Evolutionary conservation across 2,329 filamentous ascomycete species (phyloP).

Genomic region (Colletotrichum orbiculare): DNA sequence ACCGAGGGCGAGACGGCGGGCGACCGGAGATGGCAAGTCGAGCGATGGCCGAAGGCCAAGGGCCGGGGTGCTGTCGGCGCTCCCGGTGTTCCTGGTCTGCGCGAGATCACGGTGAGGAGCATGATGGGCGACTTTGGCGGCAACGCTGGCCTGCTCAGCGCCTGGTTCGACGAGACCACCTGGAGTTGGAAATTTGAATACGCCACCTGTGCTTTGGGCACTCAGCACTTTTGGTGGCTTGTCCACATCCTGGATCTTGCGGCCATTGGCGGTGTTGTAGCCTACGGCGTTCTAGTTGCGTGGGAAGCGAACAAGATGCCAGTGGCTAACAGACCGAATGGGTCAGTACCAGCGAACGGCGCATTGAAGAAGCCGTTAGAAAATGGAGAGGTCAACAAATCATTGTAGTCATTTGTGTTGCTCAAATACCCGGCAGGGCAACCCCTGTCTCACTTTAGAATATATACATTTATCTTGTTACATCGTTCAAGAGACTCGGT

Average conservation of each 20-base stretch:
- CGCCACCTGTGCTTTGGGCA: conserved; percentile 79
- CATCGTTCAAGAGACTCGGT: conserved; percentile 2
- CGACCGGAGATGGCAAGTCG: conserved; percentile 62
- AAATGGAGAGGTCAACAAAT: conserved; percentile 19
- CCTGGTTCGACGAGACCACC: conserved; percentile 82
- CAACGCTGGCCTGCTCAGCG: conserved; percentile 86
- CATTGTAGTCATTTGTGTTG: conserved; percentile 27
- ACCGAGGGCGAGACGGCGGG: conserved; percentile 53
- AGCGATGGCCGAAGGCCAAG: conserved; percentile 59
- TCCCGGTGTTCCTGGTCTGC: conserved; percentile 69
- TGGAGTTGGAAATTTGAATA: conserved; percentile 89
- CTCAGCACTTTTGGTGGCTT: conserved; percentile 94
- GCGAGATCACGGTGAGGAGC: conserved; percentile 92
- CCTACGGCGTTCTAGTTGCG: conserved; percentile 40
- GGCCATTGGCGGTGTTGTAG: conserved; percentile 47
- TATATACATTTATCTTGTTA: conserved; percentile 24
- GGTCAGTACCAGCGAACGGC: background rate
- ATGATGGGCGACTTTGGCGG: conserved; percentile 99
- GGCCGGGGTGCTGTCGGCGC: conserved; percentile 52
- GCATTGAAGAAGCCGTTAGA: conserved; percentile 15
- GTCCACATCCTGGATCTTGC: conserved; percentile 80
- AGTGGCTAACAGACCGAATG: background rate
- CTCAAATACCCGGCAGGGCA: conserved; percentile 35
- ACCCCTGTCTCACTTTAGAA: conserved; percentile 33
- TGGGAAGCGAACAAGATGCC: conserved; percentile 14